A percentile compares a stretch with the other conserved stretches of the same genome.
Conservation (phyloP, 345 rosid species). For the Kernera saxatilis region DNA sequence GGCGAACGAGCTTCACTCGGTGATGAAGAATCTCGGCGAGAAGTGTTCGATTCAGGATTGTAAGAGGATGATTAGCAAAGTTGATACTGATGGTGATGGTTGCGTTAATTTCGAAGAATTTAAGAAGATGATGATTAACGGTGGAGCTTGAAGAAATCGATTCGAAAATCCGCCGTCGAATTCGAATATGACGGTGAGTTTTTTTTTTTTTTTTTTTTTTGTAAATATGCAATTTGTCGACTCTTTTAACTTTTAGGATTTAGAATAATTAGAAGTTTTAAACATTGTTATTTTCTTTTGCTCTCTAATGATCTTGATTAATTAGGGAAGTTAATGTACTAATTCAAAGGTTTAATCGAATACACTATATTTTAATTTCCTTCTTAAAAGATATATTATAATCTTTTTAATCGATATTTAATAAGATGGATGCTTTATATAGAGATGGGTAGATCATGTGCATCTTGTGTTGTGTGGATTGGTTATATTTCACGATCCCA, state of each 20-base stretch:
- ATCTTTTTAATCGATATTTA: not conserved
- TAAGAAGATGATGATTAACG: conserved; percentile 71
- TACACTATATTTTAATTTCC: too few species aligned
- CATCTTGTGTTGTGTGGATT: not conserved
- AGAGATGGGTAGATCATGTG: not conserved
- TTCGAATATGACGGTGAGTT: not conserved
- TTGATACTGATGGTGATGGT: conserved; percentile 89
- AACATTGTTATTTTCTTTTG: not conserved
- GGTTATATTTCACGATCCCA: not conserved
- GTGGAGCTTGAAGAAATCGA: not conserved
- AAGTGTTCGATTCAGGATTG: conserved; percentile 64
- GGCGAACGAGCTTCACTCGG: conserved; percentile 61
- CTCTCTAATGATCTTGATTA: not conserved
- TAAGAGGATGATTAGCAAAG: conserved; percentile 71
- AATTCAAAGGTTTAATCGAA: not conserved
- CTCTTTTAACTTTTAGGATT: not conserved
- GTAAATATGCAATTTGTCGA: not conserved
- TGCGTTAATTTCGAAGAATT: conserved; percentile 91
- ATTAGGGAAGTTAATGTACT: not conserved
- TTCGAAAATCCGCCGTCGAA: not conserved
- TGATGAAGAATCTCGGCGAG: conserved; percentile 75
- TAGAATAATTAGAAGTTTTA: not conserved
- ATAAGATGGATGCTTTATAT: not conserved
- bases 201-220: not conserved
- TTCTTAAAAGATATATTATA: too few species aligned